Base-by-base conservation (phyloP, 441 rosid genomes). In the Syzygium malaccense region DNA sequence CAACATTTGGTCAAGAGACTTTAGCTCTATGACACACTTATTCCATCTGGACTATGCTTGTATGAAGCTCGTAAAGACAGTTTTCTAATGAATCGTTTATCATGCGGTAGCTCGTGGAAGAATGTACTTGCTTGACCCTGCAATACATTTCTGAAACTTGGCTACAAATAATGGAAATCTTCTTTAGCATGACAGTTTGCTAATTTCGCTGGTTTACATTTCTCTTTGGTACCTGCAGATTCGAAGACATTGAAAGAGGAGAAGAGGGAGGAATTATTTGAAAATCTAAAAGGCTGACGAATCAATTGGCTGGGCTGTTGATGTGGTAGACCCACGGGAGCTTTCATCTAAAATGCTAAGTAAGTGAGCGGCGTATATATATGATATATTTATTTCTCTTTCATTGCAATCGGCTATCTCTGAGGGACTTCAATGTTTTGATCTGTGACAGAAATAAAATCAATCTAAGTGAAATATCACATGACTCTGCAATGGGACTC, bases 241-340 rank as follows among this genome's bases (percentile, higher is more conserved):
- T 97, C 99, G 28, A 98, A 98, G 94, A 96, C 97, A 30, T 91
- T 98, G 8, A 98, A 96, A 90, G 97, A 98, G 90, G 99, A 96
- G 87, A 96, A 95, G 91, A 93, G 99, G 93, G 98, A 98, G 92
- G 98, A 94, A 49, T 88, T 97, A 66, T 98, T 94, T 87, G 99
- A 95, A 92, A 92, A 66, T 58, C 90, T 96, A 56, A 96, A 41
- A 98, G 94, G 95, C 92, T 60, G 92, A 96, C 75, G 94, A 94
- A 18, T 97, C 96, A 53, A 88, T 98, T 92, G 98, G 99, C 87
- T 98, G 99, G 99, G 97, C 94, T 83, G 98, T 97, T 88, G 99
- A 98, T 93, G 94, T 98, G 89, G 96, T 96, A 89, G 99, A 96
- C 91, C 98, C 98, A 10, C 93, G 93, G 89, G 98, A 95, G 92